Base-by-base conservation (phyloP, 345 rosid species). In the Limnanthes douglasii region DNA sequence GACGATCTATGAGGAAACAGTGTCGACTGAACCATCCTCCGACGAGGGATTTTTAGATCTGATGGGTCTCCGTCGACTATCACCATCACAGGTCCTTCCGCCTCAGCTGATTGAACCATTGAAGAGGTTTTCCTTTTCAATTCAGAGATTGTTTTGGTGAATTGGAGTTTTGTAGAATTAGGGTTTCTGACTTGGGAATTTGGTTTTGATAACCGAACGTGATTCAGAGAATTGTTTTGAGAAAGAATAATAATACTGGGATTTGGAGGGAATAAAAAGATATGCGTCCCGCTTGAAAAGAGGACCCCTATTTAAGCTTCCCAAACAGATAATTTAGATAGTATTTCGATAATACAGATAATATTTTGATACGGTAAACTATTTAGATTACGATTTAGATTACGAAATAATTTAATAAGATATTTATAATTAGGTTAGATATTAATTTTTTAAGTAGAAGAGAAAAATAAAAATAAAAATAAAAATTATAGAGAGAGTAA, bases 11-110 rank as follows among this genome's bases (percentile, higher is more conserved):
- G 69, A 8, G 78, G 72, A 39, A 76, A 41, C 53, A 88, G 44
- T 19, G 83, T 73, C 39, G 93, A 67, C 76, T 88, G 97, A 18
- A 88, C 70, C 57, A 82, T 40, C 34, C 69, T 66, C 50, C 83
- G 83, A 21, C 76, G 73, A 23, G 41, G 59, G 31, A 28, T 53
- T 41, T 52, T 61, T 59, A 62, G 64, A 16, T 44, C 62, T 29
- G 53, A 48, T 22, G 38, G 63, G 16, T 21, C 56, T 18, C 46
- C 18, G 23, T 34, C 32, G 11, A 13, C 31, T 22, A 44, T 51
- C 60, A 18, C 39, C 24, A 35, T 17, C 41, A 28, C 26, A 17
- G 21, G 8, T 18, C 10, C 52, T 31, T 34, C 50, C 43, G 13
- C n/a, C 41, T 55, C 61, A 17, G 16, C 42, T 11, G 46, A 54